Base-by-base conservation (phyloP, 768 basidiomycete genomes). In the Lactifluus rugatus region DNA sequence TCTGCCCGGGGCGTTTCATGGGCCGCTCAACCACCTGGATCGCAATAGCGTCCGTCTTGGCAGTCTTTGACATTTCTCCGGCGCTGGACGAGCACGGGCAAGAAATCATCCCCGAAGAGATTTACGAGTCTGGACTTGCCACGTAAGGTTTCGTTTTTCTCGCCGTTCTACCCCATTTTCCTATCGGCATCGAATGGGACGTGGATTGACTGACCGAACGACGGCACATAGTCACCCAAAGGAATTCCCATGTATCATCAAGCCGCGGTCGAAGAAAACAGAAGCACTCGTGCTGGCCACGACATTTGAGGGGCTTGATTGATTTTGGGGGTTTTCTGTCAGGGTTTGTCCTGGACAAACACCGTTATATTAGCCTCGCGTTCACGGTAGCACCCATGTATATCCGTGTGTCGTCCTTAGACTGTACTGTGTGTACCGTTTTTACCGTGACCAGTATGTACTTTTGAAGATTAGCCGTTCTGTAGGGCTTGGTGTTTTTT, bases 21-120 rank as follows among this genome's bases (percentile, higher is more conserved):
- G 74, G 71, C 0, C 68, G 72, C 48, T 64, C 67, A 48, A 69
- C 71, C 0, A 32, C 75, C 48, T 76, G 75, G 64, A 60, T 75
- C 21, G 70, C 69, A 47, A 70, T 76, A 6, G 59, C 69, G 14
- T 72, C 68, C 65, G 9, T 31, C 28, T 9, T 77, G 13, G 66
- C 76, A 5, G 62, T 68, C 6, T 74, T 78, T 52, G 58, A 71
- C n/a, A 73, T 78, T 13, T 41, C 46, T 13, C 46, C 26, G 5
- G 51, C 37, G 9, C 51, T 28, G 28, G 39, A 48, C 21, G 28
- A 10, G 37, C 10, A 26, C 2, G 37, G 36, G 13, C 7, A 2
- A 26, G 37, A 41, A 16, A 58, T 42, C 19, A 41, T 52, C 37
- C 45, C 52, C 3, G 57, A 53, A 28, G 46, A 53, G 37, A 48